These are phyloP conservation scores for Hypomontagnella submonticulosa DNA, from an alignment of 495 filamentous ascomycete genomes.

Conservation along the genomic window DNA sequence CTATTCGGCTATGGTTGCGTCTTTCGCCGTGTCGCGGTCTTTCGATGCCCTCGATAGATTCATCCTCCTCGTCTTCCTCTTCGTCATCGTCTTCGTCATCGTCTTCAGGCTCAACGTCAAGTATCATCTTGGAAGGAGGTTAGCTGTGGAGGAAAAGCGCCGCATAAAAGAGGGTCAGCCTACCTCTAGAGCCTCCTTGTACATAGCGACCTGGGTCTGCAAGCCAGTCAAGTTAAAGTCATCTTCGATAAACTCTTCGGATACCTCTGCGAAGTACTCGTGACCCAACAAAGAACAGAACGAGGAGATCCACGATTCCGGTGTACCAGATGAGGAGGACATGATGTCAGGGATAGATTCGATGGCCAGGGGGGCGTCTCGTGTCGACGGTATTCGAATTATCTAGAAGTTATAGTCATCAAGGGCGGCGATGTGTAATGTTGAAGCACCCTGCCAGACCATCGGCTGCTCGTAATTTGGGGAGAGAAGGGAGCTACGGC, in stretches of 20 bases:
- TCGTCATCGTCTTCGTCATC: slow-evolving; percentile 86
- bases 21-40: slow-evolving; percentile 67
- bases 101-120: slow-evolving; percentile 96
- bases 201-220: slow-evolving; percentile 96
- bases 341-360: slow-evolving; percentile 45
- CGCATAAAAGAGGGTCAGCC: slow-evolving; percentile 1
- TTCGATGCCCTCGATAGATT: slow-evolving; percentile 75
- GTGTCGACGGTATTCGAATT: neutral
- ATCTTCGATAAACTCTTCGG: slow-evolving; percentile 99
- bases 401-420: neutral
- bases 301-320: slow-evolving; percentile 96
- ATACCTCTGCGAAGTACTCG: slow-evolving; percentile 98
- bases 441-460: slow-evolving; percentile 29
- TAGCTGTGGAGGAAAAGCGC: slow-evolving; percentile 30
- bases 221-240: slow-evolving; percentile 98
- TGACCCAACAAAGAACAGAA: slow-evolving; percentile 96
- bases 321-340: slow-evolving; percentile 82
- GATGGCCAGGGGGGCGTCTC: neutral
- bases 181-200: slow-evolving; percentile 87
- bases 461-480: slow-evolving; percentile 27
- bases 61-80: slow-evolving; percentile 82
- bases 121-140: slow-evolving; percentile 79
- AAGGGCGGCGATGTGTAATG: slow-evolving; percentile 17
- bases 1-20: slow-evolving; percentile 84
- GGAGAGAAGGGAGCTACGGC: slow-evolving; percentile 28